Evolutionary conservation across 2,329 filamentous ascomycete genomes (phyloP).

Genomic region (Pestalotiopsis sp.): DNA sequence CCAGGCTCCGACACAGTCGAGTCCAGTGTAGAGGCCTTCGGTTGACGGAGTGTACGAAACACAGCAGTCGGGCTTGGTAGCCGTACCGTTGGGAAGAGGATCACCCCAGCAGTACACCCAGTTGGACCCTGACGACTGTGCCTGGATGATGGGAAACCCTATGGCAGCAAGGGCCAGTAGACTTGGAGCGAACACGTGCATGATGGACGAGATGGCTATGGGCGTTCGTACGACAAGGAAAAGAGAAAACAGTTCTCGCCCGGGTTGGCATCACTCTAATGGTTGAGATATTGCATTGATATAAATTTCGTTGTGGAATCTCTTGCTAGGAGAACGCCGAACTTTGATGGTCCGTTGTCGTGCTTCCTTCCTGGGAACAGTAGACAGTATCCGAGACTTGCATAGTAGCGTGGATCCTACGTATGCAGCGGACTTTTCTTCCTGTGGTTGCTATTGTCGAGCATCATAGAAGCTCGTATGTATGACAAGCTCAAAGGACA

Average conservation of each 20-base stretch:
- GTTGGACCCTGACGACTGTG: constrained; percentile 6
- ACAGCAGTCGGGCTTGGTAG: neutral
- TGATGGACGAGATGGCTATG: neutral
- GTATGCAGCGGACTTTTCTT: neutral
- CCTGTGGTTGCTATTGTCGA: neutral
- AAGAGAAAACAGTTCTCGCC: neutral
- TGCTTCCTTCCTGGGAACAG: neutral
- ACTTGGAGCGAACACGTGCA: neutral
- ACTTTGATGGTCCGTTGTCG: neutral
- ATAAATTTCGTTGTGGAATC: neutral
- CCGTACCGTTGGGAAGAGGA: neutral
- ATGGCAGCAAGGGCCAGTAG: neutral
- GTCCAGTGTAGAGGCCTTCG: neutral
- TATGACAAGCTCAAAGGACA: neutral
- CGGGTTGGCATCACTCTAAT: neutral
- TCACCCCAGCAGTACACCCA: neutral
- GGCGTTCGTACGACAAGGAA: neutral
- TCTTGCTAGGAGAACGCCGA: neutral
- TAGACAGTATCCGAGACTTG: neutral
- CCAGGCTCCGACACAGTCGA: neutral
- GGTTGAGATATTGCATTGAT: neutral
- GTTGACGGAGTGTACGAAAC: neutral
- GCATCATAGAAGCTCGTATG: neutral
- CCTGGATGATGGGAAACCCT: neutral
- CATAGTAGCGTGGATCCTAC: neutral